Evolutionary conservation across 2,329 filamentous ascomycete species (phyloP).

Genomic region (Aspergillus clavatus): DNA sequence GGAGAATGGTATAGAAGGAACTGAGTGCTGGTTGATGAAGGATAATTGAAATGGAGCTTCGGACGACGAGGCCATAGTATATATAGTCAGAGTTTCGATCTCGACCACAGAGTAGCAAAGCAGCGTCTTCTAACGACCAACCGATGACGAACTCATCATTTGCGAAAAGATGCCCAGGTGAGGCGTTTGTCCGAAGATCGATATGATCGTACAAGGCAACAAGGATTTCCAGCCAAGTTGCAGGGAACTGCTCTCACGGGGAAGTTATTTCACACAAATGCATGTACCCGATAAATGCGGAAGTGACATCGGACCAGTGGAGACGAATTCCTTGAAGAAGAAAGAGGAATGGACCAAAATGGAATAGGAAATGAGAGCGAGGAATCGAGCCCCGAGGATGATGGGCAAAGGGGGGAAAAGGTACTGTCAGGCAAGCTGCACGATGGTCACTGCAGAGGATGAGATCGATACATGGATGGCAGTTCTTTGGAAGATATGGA

Average conservation of each 20-base stretch:
- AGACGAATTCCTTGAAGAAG: constrained; percentile 4
- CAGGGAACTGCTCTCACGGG: constrained; percentile 12
- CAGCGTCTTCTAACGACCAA: constrained; percentile 8
- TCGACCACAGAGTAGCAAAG: constrained; percentile 5
- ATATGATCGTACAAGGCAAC: constrained; percentile 4
- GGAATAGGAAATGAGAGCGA: constrained; percentile 2
- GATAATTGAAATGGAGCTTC: constrained; percentile 5
- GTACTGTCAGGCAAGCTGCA: background rate
- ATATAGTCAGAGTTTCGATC: constrained; percentile 18
- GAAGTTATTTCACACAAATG: constrained; percentile 11
- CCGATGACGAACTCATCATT: constrained; percentile 13
- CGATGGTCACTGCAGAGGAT: background rate
- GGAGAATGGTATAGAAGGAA: background rate
- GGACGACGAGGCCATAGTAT: constrained; percentile 14
- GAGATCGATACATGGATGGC: too few relatives aligned
- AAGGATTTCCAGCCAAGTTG: constrained; percentile 11
- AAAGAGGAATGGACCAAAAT: background rate
- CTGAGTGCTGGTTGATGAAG: constrained; percentile 8
- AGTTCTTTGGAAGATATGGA: background rate
- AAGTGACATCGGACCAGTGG: constrained; percentile 16
- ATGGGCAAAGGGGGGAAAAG: constrained; percentile 2
- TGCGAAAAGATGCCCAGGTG: too few relatives aligned
- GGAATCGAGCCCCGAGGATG: background rate
- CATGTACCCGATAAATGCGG: constrained; percentile 16
- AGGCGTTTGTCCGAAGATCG: too few relatives aligned